phyloP scores from a whole-genome alignment of 179 eudicot genomes.

The Beta lomatogona region DNA sequence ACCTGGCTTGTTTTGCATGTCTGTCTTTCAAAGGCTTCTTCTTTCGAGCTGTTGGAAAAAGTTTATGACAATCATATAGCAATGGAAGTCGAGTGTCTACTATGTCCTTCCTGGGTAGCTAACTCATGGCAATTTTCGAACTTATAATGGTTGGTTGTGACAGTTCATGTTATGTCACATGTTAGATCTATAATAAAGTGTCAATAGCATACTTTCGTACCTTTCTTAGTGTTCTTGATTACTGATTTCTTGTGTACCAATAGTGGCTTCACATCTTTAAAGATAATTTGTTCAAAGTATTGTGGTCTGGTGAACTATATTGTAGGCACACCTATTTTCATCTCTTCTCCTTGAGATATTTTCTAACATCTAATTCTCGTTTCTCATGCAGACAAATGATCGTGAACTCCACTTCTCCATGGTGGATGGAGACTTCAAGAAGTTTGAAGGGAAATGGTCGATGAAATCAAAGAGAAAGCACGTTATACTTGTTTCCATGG shows the following conservation, averaged over 20 bases:
- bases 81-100: conserved; percentile 5
- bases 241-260: conserved; percentile 2
- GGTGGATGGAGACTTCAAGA: conserved; percentile 99
- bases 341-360: background rate
- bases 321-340: background rate
- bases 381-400: conserved; percentile 53
- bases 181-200: background rate
- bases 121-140: background rate
- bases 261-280: conserved; percentile 1
- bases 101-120: background rate
- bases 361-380: background rate
- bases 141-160: background rate
- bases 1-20: background rate
- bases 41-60: background rate
- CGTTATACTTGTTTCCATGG: background rate
- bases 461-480: conserved; percentile 72
- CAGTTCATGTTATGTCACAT: background rate
- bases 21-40: background rate
- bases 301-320: background rate
- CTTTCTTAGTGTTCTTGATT: background rate
- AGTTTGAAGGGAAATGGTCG: conserved; percentile 98
- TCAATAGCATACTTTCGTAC: background rate
- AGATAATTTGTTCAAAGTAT: background rate
- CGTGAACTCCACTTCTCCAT: conserved; percentile 88
- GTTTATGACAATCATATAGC: background rate